A percentile compares a stretch with the other conserved stretches of the same genome.
phyloP scores from a whole-genome alignment of 202 grass and related monocot species.

The Miscanthus sacchariflorus region DNA sequence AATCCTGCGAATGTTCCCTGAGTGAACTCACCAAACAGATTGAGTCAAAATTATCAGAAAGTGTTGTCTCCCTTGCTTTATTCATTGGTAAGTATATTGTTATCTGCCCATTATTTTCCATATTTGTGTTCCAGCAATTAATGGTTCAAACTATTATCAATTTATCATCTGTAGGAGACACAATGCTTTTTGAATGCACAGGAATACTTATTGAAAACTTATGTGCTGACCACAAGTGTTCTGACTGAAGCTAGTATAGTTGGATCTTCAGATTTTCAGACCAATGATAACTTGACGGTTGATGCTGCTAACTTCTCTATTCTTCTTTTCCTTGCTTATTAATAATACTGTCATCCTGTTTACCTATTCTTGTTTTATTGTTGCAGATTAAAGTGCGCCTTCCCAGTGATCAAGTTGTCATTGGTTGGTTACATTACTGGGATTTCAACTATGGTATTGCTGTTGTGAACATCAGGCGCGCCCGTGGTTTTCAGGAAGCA shows the following conservation, averaged over 20 bases:
- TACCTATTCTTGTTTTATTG: not conserved
- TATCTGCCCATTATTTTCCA: not conserved
- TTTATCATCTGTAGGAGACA: slow-evolving; percentile 29
- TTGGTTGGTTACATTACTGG: not conserved
- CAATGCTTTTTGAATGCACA: slow-evolving; percentile 9
- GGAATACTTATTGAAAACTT: not conserved
- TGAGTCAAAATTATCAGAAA: not conserved
- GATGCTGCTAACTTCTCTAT: not conserved
- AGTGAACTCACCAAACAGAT: not conserved
- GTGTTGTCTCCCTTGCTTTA: slow-evolving; percentile 19
- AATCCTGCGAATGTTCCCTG: not conserved
- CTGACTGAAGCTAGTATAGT: slow-evolving; percentile 24
- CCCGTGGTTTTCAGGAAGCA: not conserved
- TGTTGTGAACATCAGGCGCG: not conserved
- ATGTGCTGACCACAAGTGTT: not conserved
- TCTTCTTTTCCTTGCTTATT: slow-evolving; percentile 15
- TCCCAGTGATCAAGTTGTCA: not conserved
- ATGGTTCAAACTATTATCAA: not conserved
- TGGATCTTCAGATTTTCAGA: not conserved
- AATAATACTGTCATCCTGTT: not conserved
- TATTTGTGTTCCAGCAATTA: not conserved
- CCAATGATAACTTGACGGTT: slow-evolving; percentile 29
- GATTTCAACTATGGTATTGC: slow-evolving; percentile 4
- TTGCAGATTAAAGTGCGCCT: slow-evolving; percentile 46
- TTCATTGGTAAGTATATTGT: not conserved